phyloP scores from a whole-genome alignment of 2,329 filamentous ascomycete species.

The Lachnellula cervina region DNA sequence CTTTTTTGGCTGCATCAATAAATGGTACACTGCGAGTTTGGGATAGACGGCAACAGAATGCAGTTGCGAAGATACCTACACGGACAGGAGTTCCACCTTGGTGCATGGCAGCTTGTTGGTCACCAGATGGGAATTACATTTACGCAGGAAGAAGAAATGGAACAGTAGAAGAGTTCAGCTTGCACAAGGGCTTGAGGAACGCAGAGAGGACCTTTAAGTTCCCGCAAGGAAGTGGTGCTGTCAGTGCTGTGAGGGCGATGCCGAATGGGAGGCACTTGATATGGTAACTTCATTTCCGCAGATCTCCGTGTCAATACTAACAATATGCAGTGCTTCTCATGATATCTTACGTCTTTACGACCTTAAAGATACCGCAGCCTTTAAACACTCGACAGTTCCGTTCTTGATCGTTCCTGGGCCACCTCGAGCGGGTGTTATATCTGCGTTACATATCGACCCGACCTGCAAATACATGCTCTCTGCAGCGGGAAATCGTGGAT shows the following conservation, averaged over 20 bases:
- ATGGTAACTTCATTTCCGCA: constrained; percentile 50
- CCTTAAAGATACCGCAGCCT: constrained; percentile 57
- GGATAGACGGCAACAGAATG: constrained; percentile 73
- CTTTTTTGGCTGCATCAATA: constrained; percentile 83
- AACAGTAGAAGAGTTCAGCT: constrained; percentile 88
- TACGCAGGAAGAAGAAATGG: constrained; percentile 86
- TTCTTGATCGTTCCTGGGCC: constrained; percentile 95
- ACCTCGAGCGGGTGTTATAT: constrained; percentile 77
- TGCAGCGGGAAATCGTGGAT: constrained; percentile 85
- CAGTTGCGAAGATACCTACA: constrained; percentile 74
- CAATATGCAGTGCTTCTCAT: constrained; percentile 65
- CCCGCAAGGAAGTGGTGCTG: constrained; percentile 80
- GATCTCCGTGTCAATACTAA: background rate
- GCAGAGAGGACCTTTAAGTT: constrained; percentile 81
- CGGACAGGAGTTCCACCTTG: constrained; percentile 78
- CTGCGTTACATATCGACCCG: constrained; percentile 79
- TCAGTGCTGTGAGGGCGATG: constrained; percentile 87
- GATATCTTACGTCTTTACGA: constrained; percentile 95
- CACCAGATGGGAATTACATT: constrained; percentile 88
- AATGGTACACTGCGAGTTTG: constrained; percentile 89
- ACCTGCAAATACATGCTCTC: constrained; percentile 88
- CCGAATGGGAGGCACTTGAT: constrained; percentile 87
- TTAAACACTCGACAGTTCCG: constrained; percentile 75
- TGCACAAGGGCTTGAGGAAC: constrained; percentile 73
- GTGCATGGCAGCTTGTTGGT: constrained; percentile 98